Evolutionary conservation across 352 stramenopile species (phyloP), one percentile per base, ranked within the genome.

Genomic region (Poterioochromonas sp.): DNA sequence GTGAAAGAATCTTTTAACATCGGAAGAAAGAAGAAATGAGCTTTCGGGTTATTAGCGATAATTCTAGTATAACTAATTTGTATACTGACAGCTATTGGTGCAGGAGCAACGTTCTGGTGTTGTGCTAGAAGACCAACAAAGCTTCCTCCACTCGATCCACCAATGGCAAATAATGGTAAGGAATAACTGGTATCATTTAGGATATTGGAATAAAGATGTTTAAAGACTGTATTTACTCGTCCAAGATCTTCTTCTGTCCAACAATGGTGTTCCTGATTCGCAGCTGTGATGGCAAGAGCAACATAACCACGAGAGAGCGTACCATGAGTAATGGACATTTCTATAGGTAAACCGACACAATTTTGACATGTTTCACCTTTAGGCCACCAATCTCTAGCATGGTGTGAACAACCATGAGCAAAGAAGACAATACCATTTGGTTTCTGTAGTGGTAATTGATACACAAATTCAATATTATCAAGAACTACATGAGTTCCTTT

Each of bases 381-480:
- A 15, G 58, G 58, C 58, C 58, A 68, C 58, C 58, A 68, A 68
- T 68, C 58, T 32, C 5, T 68, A 11, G 58, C 58, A 68, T 5
- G 26, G 26, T 68, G 58, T 37, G 12, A 35, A 26, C 58, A 68
- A 29, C 58, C 58, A 68, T 68, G 58, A 37, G 58, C 58, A 8
- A 68, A 11, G 34, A 68, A 68, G 58, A 68, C 26, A 12, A 68
- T 26, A 68, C 58, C 58, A 18, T 68, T 32, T 15, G 34, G 26
- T 68, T 35, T 39, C 5, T 35, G 26, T 26, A 68, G 8, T 8
- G 58, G 58, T 26, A 68, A 26, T 68, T 68, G 58, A 68, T 68
- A 68, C 12, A 68, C 58, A 8, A 26, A 5, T 26, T 68, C 58
- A 18, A 35, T 68, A 68, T 39, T 26, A 68, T 58, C n/a, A n/a